phyloP scores from a whole-genome alignment of 2,329 filamentous ascomycete species.

The Beauveria asiatica region DNA sequence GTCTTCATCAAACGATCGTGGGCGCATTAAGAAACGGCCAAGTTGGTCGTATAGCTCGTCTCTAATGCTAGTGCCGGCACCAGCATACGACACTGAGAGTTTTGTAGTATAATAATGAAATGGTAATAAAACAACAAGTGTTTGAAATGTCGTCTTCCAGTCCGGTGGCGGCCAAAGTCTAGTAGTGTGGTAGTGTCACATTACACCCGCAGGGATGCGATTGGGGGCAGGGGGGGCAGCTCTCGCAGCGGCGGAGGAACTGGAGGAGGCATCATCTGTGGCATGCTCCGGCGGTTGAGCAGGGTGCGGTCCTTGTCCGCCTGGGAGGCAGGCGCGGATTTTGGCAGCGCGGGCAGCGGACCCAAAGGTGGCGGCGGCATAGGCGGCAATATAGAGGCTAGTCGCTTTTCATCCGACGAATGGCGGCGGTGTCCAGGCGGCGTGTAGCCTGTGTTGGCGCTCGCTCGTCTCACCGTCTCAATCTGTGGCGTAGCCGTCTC shows the following conservation, averaged over 20 bases:
- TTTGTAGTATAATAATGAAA: background rate
- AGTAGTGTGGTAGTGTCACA: background rate
- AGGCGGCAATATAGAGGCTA: background rate
- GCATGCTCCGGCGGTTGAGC: constrained; percentile 39
- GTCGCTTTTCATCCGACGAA: constrained; percentile 7
- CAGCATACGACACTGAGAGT: background rate
- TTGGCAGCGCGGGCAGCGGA: constrained; percentile 25
- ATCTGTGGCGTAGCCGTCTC: background rate
- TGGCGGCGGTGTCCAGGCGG: background rate
- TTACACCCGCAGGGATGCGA: constrained; percentile 4
- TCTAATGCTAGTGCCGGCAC: constrained; percentile 4
- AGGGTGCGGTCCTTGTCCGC: constrained; percentile 18
- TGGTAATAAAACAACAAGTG: background rate
- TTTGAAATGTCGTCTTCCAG: background rate
- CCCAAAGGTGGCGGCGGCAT: constrained; percentile 22
- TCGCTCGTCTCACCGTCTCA: background rate
- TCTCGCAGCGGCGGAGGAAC: constrained; percentile 47
- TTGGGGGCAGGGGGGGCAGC: constrained; percentile 43
- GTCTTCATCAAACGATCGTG: background rate
- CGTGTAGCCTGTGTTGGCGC: background rate
- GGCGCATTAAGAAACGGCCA: background rate
- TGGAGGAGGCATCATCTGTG: constrained; percentile 38
- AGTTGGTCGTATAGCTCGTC: background rate
- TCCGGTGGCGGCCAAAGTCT: constrained; percentile 1
- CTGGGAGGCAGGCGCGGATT: constrained; percentile 16